Percentiles rank a stretch among this genome's conserved stretches.
These are phyloP conservation scores for Trametes sp. DNA, from an alignment of 1,284 basidiomycete genomes.

Conservation along the genomic window DNA sequence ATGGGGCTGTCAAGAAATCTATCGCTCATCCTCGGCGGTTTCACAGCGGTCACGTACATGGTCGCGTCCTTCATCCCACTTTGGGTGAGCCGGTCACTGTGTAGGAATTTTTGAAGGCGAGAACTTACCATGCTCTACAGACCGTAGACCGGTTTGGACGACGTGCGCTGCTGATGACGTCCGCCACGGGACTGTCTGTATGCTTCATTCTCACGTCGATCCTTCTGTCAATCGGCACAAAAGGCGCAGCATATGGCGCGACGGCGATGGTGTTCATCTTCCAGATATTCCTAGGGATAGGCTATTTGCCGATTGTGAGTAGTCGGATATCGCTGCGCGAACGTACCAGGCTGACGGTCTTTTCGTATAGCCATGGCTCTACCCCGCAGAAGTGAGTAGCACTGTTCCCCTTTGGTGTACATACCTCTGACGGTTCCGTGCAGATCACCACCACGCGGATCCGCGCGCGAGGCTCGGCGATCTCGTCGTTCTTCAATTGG, in stretches of 20 bases:
- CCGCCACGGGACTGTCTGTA: conserved; percentile 46
- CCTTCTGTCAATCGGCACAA: conserved; percentile 25
- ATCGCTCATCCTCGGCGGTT: conserved; percentile 50
- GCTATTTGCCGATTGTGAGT: conserved; percentile 50
- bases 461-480: conserved; percentile 36
- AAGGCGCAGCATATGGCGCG: conserved; percentile 28
- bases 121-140: conserved; percentile 31
- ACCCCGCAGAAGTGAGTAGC: conserved; percentile 49
- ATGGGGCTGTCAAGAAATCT: conserved; percentile 52
- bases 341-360: background rate
- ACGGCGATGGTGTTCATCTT: conserved; percentile 47
- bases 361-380: conserved; percentile 48
- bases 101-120: background rate
- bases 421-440: background rate
- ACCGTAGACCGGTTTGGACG: conserved; percentile 51
- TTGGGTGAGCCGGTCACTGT: conserved; percentile 41
- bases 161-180: conserved; percentile 49
- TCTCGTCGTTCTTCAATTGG: conserved; percentile 52
- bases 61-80: conserved; percentile 54
- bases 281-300: conserved; percentile 48
- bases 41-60: conserved; percentile 51
- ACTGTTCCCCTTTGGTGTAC: background rate
- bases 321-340: background rate
- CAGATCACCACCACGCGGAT: conserved; percentile 46
- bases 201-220: conserved; percentile 36